Conservation (phyloP, 73 alveolate genomes). For the Diophrys sp. region DNA sequence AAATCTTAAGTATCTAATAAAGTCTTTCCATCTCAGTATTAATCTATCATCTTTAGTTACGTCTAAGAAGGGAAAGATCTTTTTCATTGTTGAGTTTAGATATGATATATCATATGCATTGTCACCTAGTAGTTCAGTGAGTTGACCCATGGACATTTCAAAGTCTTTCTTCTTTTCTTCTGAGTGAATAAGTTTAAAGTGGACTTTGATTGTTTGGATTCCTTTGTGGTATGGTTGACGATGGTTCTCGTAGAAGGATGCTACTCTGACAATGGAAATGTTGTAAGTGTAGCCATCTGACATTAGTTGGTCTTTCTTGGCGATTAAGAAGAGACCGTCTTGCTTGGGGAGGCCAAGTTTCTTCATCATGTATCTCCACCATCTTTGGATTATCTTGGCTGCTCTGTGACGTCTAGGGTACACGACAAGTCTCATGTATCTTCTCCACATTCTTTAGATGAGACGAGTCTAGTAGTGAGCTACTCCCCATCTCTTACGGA, state of each 20-base stretch:
- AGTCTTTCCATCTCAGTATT: background rate
- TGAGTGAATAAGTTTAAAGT: no score
- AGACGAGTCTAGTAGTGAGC: background rate
- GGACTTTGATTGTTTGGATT: background rate
- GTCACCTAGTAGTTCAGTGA: background rate
- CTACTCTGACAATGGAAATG: background rate
- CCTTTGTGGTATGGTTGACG: background rate
- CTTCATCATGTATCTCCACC: background rate
- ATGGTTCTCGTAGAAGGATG: background rate
- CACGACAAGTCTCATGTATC: background rate
- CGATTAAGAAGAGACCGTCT: background rate
- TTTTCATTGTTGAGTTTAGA: background rate
- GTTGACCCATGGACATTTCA: background rate
- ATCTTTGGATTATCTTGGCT: background rate
- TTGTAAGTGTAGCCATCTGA: background rate
- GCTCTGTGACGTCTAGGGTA: background rate
- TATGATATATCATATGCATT: background rate
- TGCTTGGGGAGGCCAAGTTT: background rate
- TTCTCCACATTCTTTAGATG: background rate
- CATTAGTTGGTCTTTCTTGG: background rate
- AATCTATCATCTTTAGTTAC: background rate
- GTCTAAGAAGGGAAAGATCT: background rate
- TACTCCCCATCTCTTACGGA: background rate
- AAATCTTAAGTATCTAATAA: background rate
- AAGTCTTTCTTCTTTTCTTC: background rate